Evolutionary conservation across 768 basidiomycete genomes (phyloP), one percentile per base, ranked within the genome.

Genomic region (Lactarius vividus): DNA sequence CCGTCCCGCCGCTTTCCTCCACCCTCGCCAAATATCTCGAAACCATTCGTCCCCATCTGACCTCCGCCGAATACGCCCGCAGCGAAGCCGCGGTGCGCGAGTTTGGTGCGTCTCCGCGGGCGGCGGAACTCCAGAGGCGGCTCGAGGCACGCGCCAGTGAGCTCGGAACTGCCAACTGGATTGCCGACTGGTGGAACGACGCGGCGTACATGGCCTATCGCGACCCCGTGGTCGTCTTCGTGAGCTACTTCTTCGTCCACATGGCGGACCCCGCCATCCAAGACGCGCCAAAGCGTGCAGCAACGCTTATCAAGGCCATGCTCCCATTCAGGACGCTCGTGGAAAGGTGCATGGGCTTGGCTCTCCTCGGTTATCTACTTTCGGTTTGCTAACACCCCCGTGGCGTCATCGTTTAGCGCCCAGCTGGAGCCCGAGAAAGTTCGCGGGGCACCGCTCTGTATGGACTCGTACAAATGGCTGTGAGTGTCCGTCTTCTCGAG

Each of bases 181-280:
- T 99, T 20, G 83, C 84, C 57, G 94, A 96, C 59, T 99, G 97
- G 97, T 99, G 96, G 96, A 96, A 98, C 77, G 93, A 97, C 40
- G 84, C 76, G 4, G 96, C 96, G 18, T 92, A 91, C 74, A 88
- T 93, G 89, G 88, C 80, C 7, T 92, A 92, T 73, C 84, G 92
- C 56, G 96, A 96, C 71, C 88, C 95, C 1, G 92, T 97, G 59
- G 89, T 96, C 33, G 90, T 96, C 18, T 90, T 86, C 70, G 94
- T 96, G 72, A 94, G 89, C 82, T 99, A 99, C 80, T 98, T 90
- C 79, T 99, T 92, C 75, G 85, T 95, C 8, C 96, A 98, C 75
- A 75, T 87, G 54, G 84, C 88, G 64, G 91, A 94, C 72, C 79
- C 73, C 55, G 73, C 77, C 29, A 75, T 80, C 55, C 81, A 79